phyloP scores from a whole-genome alignment of 805 yeast genomes.

The Candida sakaeoensis region DNA sequence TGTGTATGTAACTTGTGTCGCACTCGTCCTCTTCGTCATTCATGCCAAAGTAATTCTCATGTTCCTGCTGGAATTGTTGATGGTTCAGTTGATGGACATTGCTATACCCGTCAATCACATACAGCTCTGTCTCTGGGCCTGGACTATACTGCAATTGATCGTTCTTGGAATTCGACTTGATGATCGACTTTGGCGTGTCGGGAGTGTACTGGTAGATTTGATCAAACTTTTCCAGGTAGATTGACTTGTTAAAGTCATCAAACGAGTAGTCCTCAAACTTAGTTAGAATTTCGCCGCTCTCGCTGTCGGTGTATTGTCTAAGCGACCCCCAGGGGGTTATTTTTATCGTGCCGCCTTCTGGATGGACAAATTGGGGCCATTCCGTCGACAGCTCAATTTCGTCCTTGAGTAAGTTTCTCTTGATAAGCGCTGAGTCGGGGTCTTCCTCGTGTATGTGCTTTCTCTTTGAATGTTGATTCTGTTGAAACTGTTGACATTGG shows the following conservation, averaged over 20 bases:
- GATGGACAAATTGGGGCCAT: slow-evolving; percentile 56
- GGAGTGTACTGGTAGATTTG: slow-evolving; percentile 15
- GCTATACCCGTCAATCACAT: slow-evolving; percentile 24
- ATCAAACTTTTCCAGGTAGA: slow-evolving; percentile 2
- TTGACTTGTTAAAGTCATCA: slow-evolving; percentile 17
- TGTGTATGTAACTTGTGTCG: slow-evolving; percentile 7
- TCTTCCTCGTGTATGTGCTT: neutral
- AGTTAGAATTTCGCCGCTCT: slow-evolving; percentile 43
- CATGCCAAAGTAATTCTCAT: slow-evolving; percentile 38
- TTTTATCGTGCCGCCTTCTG: slow-evolving; percentile 59
- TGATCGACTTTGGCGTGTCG: slow-evolving; percentile 23
- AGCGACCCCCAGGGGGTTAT: slow-evolving; percentile 64
- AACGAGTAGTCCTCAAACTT: slow-evolving; percentile 44
- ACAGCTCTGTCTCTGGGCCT: slow-evolving; percentile 35
- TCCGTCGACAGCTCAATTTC: slow-evolving; percentile 20
- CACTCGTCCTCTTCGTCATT: slow-evolving; percentile 17
- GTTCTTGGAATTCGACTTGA: slow-evolving; percentile 6
- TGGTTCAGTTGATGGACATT: neutral
- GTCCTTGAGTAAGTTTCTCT: slow-evolving; percentile 9
- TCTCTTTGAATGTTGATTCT: slow-evolving; percentile 1
- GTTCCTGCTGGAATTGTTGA: slow-evolving; percentile 18
- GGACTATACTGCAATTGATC: slow-evolving; percentile 24
- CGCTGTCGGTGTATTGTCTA: slow-evolving; percentile 37
- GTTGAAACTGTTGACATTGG: too few relatives aligned
- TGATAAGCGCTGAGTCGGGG: neutral